Evolutionary conservation across 129 eudicot species (phyloP), one percentile per base, ranked within the genome.

Genomic region (Lactuca saligna): DNA sequence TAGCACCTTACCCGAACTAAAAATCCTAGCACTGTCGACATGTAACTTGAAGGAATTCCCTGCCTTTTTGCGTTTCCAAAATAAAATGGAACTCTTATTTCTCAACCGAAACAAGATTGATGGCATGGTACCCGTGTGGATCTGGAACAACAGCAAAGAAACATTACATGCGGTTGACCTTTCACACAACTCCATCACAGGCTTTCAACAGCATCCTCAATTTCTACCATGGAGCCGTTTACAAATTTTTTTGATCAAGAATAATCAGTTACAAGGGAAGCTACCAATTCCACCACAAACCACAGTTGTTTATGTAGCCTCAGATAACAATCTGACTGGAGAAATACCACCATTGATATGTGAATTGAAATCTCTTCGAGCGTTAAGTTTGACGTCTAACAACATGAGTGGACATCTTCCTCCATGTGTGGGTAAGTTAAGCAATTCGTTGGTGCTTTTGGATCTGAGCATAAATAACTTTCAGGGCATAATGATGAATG

Each of bases 41-140:
- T 76, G 80, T 37, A 60, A 68, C 65, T 53, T 76, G 44, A 61
- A 56, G 3, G 75, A 54, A 7, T 54, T 54, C 38, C 75, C 71
- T 0, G 3, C 51, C 32, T 62, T 41, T 35, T 25, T 57, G 8
- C 12, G 6, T 0, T 29, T 17, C 50, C 78, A 74, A 74, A 31
- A 41, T 9, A 39, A 65, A 29, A 6, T 64, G 57, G 3, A 2
- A 7, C 11, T 0, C n/a, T 64, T 62, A 20, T 13, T 64, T 32
- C 55, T 73, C 3, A 0, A 1, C 5, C 0, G 1, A 3, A 73
- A 62, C 38, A 31, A 73, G 37, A 73, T 73, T 14, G 29, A 54
- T 8, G 75, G 66, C 16, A 44, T 35, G 0, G 12, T 53, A 62
- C 63, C 70, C 0, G 15, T 8, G 12, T 62, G 63, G 77, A 4